Evolutionary conservation across 768 basidiomycete species (phyloP).

Genomic region (Glaciozyma antarctica): DNA sequence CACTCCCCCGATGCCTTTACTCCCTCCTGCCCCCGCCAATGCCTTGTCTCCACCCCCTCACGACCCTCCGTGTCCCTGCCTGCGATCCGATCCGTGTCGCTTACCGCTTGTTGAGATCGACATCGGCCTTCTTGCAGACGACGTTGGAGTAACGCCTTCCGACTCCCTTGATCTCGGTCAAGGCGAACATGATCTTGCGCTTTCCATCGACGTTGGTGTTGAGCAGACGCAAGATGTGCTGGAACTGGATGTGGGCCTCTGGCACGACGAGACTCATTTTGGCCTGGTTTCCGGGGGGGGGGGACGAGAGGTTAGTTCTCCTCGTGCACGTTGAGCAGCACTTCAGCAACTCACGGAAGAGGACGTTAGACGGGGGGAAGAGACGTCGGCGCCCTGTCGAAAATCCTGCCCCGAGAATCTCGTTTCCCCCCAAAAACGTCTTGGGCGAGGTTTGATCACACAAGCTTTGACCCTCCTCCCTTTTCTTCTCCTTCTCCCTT

Average conservation of each 20-base stretch:
- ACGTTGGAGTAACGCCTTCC: slow-evolving; percentile 97
- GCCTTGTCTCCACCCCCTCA: slow-evolving; percentile 1
- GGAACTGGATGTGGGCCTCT: slow-evolving; percentile 65
- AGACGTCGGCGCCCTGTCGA: not conserved
- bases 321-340: too few relatives aligned
- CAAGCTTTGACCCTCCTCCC: too few relatives aligned
- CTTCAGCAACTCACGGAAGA: not conserved
- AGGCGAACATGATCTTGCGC: slow-evolving; percentile 52
- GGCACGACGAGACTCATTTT: slow-evolving; percentile 95
- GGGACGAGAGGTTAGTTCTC: not conserved
- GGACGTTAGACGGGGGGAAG: too few relatives aligned
- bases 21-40: not conserved
- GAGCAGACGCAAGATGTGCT: slow-evolving; percentile 98
- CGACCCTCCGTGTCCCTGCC: not conserved
- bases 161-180: slow-evolving; percentile 99
- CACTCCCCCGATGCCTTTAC: not conserved
- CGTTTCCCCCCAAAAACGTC: too few relatives aligned
- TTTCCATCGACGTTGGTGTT: slow-evolving; percentile 99
- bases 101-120: slow-evolving; percentile 95
- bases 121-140: slow-evolving; percentile 99
- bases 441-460: too few relatives aligned
- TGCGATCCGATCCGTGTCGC: slow-evolving; percentile 14
- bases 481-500: too few relatives aligned
- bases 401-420: not conserved
- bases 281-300: slow-evolving; percentile 19